Conservation (phyloP, 1,284 basidiomycete genomes). For the Mycena sp. region DNA sequence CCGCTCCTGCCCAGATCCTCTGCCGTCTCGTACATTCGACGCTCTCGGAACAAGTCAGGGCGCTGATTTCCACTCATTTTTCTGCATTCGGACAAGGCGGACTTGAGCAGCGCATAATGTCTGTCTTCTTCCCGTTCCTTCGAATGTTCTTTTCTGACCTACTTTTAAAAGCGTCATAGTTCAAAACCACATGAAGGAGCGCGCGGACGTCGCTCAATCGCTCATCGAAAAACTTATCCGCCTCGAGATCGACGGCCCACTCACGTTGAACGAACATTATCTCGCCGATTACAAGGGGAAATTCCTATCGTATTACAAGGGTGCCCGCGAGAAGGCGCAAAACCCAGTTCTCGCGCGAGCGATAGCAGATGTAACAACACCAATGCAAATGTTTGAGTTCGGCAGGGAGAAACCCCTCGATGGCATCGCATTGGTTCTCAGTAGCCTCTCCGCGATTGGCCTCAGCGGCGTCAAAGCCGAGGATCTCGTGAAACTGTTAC, state of each 20-base stretch:
- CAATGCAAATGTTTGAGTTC: neutral
- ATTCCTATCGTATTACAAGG: slow-evolving; percentile 60
- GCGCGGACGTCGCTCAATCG: slow-evolving; percentile 49
- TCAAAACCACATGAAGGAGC: slow-evolving; percentile 56
- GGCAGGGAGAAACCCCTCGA: neutral
- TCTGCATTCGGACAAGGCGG: no score
- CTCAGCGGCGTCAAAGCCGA: slow-evolving; percentile 65
- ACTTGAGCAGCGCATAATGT: no score
- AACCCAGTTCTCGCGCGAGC: slow-evolving; percentile 41
- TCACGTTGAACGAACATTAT: slow-evolving; percentile 68
- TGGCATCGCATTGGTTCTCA: slow-evolving; percentile 47
- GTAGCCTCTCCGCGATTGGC: slow-evolving; percentile 55
- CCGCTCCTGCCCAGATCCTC: slow-evolving; percentile 53
- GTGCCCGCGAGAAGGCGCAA: slow-evolving; percentile 46
- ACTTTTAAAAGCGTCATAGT: no score
- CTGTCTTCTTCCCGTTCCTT: no score
- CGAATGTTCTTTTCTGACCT: no score
- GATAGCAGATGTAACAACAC: slow-evolving; percentile 34
- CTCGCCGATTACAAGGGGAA: slow-evolving; percentile 65
- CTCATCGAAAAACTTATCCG: slow-evolving; percentile 60
- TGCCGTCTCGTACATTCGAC: slow-evolving; percentile 55
- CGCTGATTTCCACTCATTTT: slow-evolving; percentile 61
- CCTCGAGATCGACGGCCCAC: slow-evolving; percentile 59
- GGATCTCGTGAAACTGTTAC: no score
- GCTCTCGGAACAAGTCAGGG: slow-evolving; percentile 51